phyloP scores from a whole-genome alignment of 192 early-diverging fungal genomes.

The Coemansia sp. region DNA sequence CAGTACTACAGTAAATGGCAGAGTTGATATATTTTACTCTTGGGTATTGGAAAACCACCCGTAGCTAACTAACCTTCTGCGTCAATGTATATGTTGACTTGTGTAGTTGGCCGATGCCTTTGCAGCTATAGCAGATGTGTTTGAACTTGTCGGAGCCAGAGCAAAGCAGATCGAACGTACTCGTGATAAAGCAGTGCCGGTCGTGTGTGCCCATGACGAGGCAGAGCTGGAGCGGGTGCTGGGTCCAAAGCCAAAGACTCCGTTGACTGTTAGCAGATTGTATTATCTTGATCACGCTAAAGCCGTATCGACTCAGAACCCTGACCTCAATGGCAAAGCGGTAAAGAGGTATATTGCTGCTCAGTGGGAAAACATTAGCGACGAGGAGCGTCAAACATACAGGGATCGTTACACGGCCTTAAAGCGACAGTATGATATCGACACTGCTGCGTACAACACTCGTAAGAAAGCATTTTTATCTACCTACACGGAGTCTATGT shows the following conservation, averaged over 20 bases:
- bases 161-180: background rate
- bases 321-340: background rate
- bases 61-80: background rate
- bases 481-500: constrained; percentile 22
- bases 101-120: background rate
- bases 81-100: background rate
- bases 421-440: background rate
- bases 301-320: background rate
- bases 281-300: background rate
- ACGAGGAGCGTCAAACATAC: background rate
- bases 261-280: background rate
- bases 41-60: background rate
- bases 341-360: background rate
- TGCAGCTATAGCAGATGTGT: background rate
- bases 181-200: background rate
- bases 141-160: background rate
- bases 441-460: constrained; percentile 6
- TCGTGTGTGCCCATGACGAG: background rate
- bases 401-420: background rate
- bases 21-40: too few relatives aligned
- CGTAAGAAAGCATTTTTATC: background rate
- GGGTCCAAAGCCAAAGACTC: background rate
- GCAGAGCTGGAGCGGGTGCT: background rate
- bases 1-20: background rate
- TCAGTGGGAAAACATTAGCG: background rate